Evolutionary conservation across 1,284 basidiomycete species (phyloP).

Genomic region (Leccinum pachyderme): DNA sequence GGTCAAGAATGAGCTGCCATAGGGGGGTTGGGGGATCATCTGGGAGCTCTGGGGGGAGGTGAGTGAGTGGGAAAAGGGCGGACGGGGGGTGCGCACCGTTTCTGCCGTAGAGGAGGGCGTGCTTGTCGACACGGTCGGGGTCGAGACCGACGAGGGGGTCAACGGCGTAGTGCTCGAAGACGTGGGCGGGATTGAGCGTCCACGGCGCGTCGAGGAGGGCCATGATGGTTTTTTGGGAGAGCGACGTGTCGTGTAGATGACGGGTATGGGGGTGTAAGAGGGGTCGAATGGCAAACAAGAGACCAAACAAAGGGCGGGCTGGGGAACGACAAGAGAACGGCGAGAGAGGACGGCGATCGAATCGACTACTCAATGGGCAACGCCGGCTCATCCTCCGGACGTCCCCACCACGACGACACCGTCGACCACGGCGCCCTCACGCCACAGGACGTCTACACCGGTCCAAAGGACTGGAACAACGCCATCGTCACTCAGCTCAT

Average conservation of each 20-base stretch:
- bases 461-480: conserved; percentile 88
- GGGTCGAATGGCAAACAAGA: conserved; percentile 26
- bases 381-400: conserved; percentile 66
- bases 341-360: neutral
- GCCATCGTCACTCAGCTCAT: conserved; percentile 84
- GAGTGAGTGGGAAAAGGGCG: conserved; percentile 1
- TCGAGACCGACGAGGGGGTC: conserved; percentile 56
- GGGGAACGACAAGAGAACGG: conserved; percentile 8
- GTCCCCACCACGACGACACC: conserved; percentile 70
- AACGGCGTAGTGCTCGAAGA: conserved; percentile 65
- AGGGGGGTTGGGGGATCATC: conserved; percentile 89
- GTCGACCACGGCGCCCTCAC: conserved; percentile 81
- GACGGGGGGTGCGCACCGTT: conserved; percentile 60
- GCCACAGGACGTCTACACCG: conserved; percentile 90
- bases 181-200: conserved; percentile 61
- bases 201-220: conserved; percentile 64
- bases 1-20: conserved; percentile 92
- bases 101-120: conserved; percentile 78
- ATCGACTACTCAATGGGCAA: conserved; percentile 61
- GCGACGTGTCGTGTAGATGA: neutral
- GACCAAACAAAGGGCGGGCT: conserved; percentile 18
- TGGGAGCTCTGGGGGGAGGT: conserved; percentile 64
- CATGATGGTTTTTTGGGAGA: conserved; percentile 10
- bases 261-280: conserved; percentile 14
- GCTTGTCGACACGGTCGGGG: conserved; percentile 60